Conservation (phyloP, 768 basidiomycete species). For the Calvatia gigantea region DNA sequence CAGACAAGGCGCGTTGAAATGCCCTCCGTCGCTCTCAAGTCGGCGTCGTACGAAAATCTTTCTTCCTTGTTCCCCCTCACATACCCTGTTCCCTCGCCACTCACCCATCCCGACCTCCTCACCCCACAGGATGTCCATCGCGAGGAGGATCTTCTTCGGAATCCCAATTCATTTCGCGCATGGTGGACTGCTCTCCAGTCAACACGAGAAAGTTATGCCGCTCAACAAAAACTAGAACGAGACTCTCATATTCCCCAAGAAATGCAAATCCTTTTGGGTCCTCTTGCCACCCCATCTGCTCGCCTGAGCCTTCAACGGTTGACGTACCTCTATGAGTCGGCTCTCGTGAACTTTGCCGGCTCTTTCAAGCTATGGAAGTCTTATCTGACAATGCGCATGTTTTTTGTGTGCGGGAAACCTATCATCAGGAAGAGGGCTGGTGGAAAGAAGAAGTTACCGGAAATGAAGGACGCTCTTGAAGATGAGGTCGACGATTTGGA, state of each 20-base stretch:
- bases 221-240: constrained; percentile 53
- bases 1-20: constrained; percentile 29
- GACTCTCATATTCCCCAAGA: constrained; percentile 45
- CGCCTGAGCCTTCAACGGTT: constrained; percentile 79
- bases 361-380: constrained; percentile 97
- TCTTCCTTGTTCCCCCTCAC: constrained; percentile 76
- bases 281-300: constrained; percentile 68
- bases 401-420: constrained; percentile 80
- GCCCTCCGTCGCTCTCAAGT: constrained; percentile 53
- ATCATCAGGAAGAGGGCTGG: constrained; percentile 73
- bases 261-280: constrained; percentile 63
- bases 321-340: constrained; percentile 92
- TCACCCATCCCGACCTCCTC: constrained; percentile 74
- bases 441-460: constrained; percentile 88
- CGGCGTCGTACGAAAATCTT: constrained; percentile 43
- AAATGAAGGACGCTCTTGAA: constrained; percentile 86
- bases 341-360: constrained; percentile 80
- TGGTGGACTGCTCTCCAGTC: constrained; percentile 89
- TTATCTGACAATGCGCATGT: constrained; percentile 80
- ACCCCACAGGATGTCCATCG: constrained; percentile 73
- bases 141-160: constrained; percentile 92
- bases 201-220: constrained; percentile 61
- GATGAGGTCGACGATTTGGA: constrained; percentile 78
- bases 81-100: constrained; percentile 77
- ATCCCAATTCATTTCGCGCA: constrained; percentile 85